phyloP scores from a whole-genome alignment of 441 rosid species.

The Erysimum pusillum region DNA sequence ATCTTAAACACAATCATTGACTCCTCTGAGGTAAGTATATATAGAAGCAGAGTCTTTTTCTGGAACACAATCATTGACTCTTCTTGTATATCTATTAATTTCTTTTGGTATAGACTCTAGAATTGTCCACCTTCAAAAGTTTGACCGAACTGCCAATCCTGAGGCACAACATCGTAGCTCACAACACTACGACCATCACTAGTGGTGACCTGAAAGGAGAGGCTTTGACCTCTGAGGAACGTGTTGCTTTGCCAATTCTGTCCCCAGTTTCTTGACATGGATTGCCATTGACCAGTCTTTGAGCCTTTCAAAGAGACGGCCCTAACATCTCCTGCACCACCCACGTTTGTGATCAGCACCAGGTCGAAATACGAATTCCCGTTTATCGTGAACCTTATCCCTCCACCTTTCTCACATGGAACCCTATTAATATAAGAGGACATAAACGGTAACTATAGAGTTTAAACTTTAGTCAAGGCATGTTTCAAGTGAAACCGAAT shows the following conservation, averaged over 20 bases:
- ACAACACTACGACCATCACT: slow-evolving; percentile 55
- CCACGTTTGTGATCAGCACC: slow-evolving; percentile 72
- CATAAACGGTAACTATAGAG: slow-evolving; percentile 1
- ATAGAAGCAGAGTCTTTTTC: too few species aligned
- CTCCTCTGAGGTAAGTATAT: too few species aligned
- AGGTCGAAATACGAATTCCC: slow-evolving; percentile 74
- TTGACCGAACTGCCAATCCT: slow-evolving; percentile 67
- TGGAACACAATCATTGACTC: slow-evolving; percentile 20
- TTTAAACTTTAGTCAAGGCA: neutral
- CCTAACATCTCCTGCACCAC: slow-evolving; percentile 75
- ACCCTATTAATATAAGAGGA: slow-evolving; percentile 35
- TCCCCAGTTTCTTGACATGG: slow-evolving; percentile 83
- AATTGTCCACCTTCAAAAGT: slow-evolving; percentile 71
- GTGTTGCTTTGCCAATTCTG: slow-evolving; percentile 80
- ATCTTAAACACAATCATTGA: too few species aligned
- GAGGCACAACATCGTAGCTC: slow-evolving; percentile 65
- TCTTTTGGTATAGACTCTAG: slow-evolving; percentile 38
- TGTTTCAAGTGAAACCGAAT: neutral
- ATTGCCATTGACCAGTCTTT: slow-evolving; percentile 58
- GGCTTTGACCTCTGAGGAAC: slow-evolving; percentile 64
- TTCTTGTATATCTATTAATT: slow-evolving; percentile 4
- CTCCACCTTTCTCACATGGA: slow-evolving; percentile 54
- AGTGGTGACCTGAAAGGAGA: slow-evolving; percentile 65
- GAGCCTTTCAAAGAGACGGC: slow-evolving; percentile 70
- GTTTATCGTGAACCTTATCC: slow-evolving; percentile 74